Evolutionary conservation across 2,329 filamentous ascomycete genomes (phyloP), one percentile per base, ranked within the genome.

Genomic region (Alternaria longipes): DNA sequence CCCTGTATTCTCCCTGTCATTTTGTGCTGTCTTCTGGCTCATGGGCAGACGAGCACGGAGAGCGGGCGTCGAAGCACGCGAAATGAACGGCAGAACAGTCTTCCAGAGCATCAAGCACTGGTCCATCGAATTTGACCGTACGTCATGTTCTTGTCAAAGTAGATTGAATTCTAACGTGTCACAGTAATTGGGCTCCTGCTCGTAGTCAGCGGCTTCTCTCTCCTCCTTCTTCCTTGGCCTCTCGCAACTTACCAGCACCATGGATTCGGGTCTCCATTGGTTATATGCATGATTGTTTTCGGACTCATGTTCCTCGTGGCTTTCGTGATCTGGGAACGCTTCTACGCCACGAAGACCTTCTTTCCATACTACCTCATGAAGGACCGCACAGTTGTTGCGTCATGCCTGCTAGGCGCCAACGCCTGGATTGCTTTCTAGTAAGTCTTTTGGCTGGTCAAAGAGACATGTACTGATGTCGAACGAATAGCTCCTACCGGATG

Each of bases 191-290:
- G 90, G 12, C 78, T 90, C n/a, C 46, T 91, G 11, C 80, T 91
- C 3, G 81, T 91, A 55, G 82, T 84, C 2, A 80, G 79, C 2
- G 89, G 89, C 4, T 84, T 90, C 61, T 81, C 85, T 0, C 76
- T 91, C 16, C 86, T 93, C 69, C 81, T 93, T 18, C 84, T 93
- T 6, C 88, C 90, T 0, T 87, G 93, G 74, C 88, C 82, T 24
- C 81, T 93, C 18, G 69, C 68, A 54, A 67, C 70, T 16, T 68
- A 64, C 34, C 61, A 50, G 67, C 67, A 46, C 53, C 57, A 68
- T 46, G 32, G 60, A 59, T 81, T 79, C 78, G 52, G 53, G 3
- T 70, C 76, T 5, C 59, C 69, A 3, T 65, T 72, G 56, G 76
- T 82, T 54, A 77, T 81, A 56, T 69, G 66, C 65, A 77, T 81